Evolutionary conservation across 345 rosid species (phyloP).

Genomic region (Xanthoceras sorbifolium): DNA sequence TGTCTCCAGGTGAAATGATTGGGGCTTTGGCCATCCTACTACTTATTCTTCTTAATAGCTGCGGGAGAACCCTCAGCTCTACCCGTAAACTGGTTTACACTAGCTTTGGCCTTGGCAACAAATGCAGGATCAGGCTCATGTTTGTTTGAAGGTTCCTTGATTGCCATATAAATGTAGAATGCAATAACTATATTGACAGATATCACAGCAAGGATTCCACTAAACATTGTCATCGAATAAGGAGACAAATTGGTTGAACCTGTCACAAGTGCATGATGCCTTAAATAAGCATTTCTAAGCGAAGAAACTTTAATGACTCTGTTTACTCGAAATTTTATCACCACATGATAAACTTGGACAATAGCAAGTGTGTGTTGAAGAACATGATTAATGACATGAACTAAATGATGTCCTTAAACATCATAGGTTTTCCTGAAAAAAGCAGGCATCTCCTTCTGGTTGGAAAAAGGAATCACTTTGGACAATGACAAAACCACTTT

Average conservation of each 20-base stretch:
- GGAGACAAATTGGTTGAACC: slow-evolving; percentile 69
- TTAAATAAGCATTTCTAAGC: not conserved
- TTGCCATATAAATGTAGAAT: slow-evolving; percentile 79
- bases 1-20: not conserved
- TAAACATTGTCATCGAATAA: slow-evolving; percentile 64
- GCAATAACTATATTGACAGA: slow-evolving; percentile 85
- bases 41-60: slow-evolving; percentile 50
- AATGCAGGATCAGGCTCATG: slow-evolving; percentile 83
- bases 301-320: not conserved
- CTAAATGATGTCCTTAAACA: not conserved
- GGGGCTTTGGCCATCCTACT: slow-evolving; percentile 24
- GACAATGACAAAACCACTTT: not conserved
- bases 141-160: slow-evolving; percentile 81
- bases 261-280: slow-evolving; percentile 34
- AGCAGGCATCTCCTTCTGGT: not conserved
- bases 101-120: slow-evolving; percentile 76
- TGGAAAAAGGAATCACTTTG: not conserved
- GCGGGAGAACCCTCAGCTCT: slow-evolving; percentile 42
- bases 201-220: slow-evolving; percentile 86
- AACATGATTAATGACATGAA: too few relatives aligned
- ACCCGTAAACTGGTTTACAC: slow-evolving; percentile 45
- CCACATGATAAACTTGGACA: too few relatives aligned
- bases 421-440: not conserved
- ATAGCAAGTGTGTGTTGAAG: not conserved
- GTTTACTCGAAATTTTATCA: not conserved